Base-by-base conservation (phyloP, 257 asterid species). In the Nicotiana benthamiana region DNA sequence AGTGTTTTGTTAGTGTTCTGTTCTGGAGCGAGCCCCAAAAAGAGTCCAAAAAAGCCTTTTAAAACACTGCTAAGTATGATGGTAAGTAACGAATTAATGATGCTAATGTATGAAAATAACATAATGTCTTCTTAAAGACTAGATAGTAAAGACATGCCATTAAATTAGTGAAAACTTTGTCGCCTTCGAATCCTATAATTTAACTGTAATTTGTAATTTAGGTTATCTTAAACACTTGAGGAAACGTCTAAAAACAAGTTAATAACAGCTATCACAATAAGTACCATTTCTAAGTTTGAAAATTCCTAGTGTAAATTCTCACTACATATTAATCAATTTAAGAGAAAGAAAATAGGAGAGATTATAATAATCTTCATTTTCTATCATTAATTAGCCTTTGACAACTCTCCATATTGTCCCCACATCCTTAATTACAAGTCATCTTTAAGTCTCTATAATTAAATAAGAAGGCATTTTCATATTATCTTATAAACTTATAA, bases 341-440 rank as follows among this genome's bases (percentile, higher is more conserved):
- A 20, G 7, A 22, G 77, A 20, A 1, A 43, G 53, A 70, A 20
- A 43, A 5, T 36, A 20, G 34, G 26, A 32, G 27, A 68, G 12
- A 20, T 1, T 12, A 12, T 13, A 72, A 46, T 46, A 72, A 46
- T 43, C 16, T 72, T 72, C 28, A 72, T 46, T 72, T 70, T 43
- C 77, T 70, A 70, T 70, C 15, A 72, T 68, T 72, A 46, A 72
- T 68, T 72, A 72, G 36, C 22, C 60, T 27, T 79, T 63, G 82
- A 63, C 76, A 79, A 63, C 40, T 46, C 46, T 18, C 32, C 52
- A 63, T 62, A 28, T 16, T 61, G 28, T 20, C 57, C 75, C 81
- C 81, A 79, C 81, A 61, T 9, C 64, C 18, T 63, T 63, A 63
- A 79, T 43, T 46, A 79, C 51, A 63, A 5, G 82, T 63, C 76